A percentile compares a stretch with the other conserved stretches of the same genome.
Conservation (phyloP, 805 yeast genomes). For the Ogataea kodamae region DNA sequence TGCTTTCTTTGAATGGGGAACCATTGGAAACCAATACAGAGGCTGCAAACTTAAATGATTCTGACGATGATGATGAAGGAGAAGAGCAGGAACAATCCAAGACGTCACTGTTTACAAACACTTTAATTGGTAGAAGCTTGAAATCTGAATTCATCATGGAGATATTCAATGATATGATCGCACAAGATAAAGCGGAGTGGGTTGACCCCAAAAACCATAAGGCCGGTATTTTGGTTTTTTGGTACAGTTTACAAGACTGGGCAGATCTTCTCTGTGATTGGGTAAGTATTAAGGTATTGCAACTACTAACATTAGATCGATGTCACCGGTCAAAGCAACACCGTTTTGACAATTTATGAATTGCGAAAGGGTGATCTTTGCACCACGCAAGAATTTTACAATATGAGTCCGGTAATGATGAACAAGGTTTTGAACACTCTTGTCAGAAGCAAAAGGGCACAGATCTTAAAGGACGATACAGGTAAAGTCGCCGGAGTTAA, state of each 20-base stretch:
- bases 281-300: constrained; percentile 32
- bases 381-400: constrained; percentile 53
- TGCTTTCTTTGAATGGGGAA: constrained; percentile 39
- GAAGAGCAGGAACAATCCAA: constrained; percentile 11
- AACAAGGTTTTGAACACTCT: constrained; percentile 53
- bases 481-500: constrained; percentile 69
- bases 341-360: constrained; percentile 81
- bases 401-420: constrained; percentile 57
- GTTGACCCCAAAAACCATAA: constrained; percentile 43
- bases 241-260: constrained; percentile 73
- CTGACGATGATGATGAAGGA: constrained; percentile 15
- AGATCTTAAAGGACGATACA: constrained; percentile 58
- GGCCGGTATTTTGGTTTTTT: constrained; percentile 52
- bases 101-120: constrained; percentile 46
- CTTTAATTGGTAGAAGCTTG: constrained; percentile 48
- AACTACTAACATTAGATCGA: constrained; percentile 41
- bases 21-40: constrained; percentile 14
- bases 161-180: constrained; percentile 56
- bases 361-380: constrained; percentile 62
- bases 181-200: constrained; percentile 55
- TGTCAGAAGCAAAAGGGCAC: constrained; percentile 69
- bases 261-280: constrained; percentile 57
- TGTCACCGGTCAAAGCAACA: constrained; percentile 69
- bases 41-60: constrained; percentile 5
- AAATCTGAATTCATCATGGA: constrained; percentile 52